A percentile compares a stretch with the other conserved stretches of the same genome.
Evolutionary conservation across 2,329 filamentous ascomycete species (phyloP).

Genomic region (Penicillium psychrosexuale): DNA sequence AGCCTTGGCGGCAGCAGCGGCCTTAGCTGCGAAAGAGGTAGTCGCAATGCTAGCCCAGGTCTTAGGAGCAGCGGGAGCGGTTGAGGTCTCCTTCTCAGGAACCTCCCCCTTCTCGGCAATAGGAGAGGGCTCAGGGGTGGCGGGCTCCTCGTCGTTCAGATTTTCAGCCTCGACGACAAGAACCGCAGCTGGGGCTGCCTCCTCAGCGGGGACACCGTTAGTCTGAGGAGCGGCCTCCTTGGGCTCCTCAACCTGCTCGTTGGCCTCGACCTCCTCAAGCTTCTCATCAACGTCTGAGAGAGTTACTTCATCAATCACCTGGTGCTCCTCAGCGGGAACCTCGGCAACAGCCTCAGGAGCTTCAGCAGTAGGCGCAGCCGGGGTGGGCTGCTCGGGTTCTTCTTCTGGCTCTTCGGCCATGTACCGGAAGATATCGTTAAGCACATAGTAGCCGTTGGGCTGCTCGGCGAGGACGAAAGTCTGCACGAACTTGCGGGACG

Average conservation of each 20-base stretch:
- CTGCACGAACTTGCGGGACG: constrained; percentile 94
- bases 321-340: constrained; percentile 28
- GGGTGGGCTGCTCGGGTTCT: constrained; percentile 45
- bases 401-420: constrained; percentile 71
- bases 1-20: constrained; percentile 36
- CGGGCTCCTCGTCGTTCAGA: constrained; percentile 60
- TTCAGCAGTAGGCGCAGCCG: constrained; percentile 42
- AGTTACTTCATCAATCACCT: constrained; percentile 44
- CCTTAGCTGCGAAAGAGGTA: constrained; percentile 32
- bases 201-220: constrained; percentile 27
- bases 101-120: constrained; percentile 46
- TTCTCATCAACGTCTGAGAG: constrained; percentile 66
- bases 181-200: constrained; percentile 23
- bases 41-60: constrained; percentile 63
- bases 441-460: constrained; percentile 93
- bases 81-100: constrained; percentile 52
- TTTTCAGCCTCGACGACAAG: constrained; percentile 40
- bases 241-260: constrained; percentile 40
- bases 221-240: constrained; percentile 36
- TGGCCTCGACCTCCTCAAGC: constrained; percentile 62
- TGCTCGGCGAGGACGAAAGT: constrained; percentile 96
- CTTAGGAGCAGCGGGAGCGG: constrained; percentile 52
- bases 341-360: constrained; percentile 34
- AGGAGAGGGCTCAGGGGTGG: constrained; percentile 59
- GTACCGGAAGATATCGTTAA: constrained; percentile 97